phyloP scores from a whole-genome alignment of 83 land plant species.

The Thuja plicata region DNA sequence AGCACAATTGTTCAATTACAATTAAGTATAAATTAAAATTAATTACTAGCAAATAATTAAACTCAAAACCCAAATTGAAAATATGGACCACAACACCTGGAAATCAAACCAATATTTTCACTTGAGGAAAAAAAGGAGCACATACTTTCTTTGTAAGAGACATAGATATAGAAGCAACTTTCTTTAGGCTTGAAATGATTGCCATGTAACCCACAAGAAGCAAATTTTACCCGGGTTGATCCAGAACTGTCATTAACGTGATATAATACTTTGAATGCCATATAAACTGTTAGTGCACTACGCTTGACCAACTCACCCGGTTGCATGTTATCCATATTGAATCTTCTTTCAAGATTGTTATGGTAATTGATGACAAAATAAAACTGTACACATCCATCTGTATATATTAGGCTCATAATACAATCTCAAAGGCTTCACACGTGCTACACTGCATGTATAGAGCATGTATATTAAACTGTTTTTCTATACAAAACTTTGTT shows the following conservation, averaged over 20 bases:
- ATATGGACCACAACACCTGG: neutral
- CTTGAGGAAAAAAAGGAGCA: neutral
- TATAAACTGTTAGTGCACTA: neutral
- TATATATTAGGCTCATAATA: neutral
- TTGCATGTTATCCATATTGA: neutral
- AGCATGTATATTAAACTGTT: constrained; percentile 8
- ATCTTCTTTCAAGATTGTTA: neutral
- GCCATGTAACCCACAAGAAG: neutral
- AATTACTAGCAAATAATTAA: neutral
- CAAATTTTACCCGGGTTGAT: neutral
- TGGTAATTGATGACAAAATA: neutral
- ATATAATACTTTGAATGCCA: neutral
- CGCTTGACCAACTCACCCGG: neutral
- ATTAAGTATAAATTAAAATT: neutral
- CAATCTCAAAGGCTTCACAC: constrained; percentile 14
- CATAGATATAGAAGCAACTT: neutral
- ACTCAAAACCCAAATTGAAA: neutral
- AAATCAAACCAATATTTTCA: neutral
- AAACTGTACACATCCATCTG: neutral
- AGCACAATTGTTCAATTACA: neutral
- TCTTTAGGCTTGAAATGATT: neutral
- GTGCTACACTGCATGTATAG: constrained; percentile 9
- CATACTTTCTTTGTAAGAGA: neutral
- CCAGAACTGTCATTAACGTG: neutral
- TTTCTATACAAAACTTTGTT: constrained; percentile 8